Evolutionary conservation across 495 filamentous ascomycete species (phyloP), one percentile per base, ranked within the genome.

Genomic region (Penicillium flavigenum): DNA sequence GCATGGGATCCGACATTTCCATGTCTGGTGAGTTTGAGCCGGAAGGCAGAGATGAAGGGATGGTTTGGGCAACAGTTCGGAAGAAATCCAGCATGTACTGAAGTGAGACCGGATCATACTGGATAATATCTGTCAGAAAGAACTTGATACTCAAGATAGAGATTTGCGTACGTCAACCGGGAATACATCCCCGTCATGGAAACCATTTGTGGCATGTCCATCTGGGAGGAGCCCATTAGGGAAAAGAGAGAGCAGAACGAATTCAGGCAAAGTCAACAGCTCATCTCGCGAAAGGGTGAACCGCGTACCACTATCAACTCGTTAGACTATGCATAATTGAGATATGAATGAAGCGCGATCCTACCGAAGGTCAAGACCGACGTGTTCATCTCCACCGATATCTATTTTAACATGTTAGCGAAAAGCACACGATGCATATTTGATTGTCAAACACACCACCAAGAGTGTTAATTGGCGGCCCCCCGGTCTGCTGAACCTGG

Each of bases 1-100:
- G 79, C 77, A 86, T 82, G 14, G 83, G 80, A 57, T 89, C 87
- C 49, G 90, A 81, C 43, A 88, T 79, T 34, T 89, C 87, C 22
- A 78, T 68, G 27, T 88, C 86, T 3, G 81, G 79, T 10, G 80
- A 83, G 41, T 83, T 77, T 39, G 76, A 82, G 9, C 83, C 81
- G 11, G 88, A 87, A 32, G 80, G 79, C 11, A 81, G 76, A 42
- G 87, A 82, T 26, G 82, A 82, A 11, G 92, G 92, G 51, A 99
- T 97, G 29, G 89, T 93, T 67, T 96, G 91, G 31, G 94, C 93
- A 51, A 99, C 92, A 49, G 85, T 85, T 42, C 94, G 90, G 80
- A 99, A 99, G 76, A 99, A 99, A 61, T 98, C 94, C 47, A 99
- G 83, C 95, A 99, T 99, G 78, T 98, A 99, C 73, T 97, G 91